phyloP scores from a whole-genome alignment of 768 basidiomycete species.

The Boletus fagicola region DNA sequence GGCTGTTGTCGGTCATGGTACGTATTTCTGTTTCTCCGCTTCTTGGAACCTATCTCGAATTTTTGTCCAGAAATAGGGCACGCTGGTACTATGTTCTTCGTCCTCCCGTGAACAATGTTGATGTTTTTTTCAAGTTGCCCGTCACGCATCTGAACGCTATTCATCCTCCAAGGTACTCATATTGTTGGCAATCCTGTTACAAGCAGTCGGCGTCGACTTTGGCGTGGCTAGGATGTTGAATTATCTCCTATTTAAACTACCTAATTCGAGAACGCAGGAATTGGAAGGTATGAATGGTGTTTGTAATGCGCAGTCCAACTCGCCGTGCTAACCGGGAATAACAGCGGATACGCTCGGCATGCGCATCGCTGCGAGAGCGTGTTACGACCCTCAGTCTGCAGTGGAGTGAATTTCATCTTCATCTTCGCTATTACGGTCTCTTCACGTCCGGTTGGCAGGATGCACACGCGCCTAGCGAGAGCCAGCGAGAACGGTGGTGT shows the following conservation, averaged over 20 bases:
- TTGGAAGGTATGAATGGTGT: constrained; percentile 56
- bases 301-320: background rate
- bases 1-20: constrained; percentile 82
- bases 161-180: constrained; percentile 44
- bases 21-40: background rate
- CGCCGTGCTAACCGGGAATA: constrained; percentile 1
- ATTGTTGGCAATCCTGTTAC: constrained; percentile 41
- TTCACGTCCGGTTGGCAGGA: constrained; percentile 38
- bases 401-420: constrained; percentile 48
- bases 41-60: background rate
- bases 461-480: constrained; percentile 67
- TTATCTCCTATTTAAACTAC: constrained; percentile 61
- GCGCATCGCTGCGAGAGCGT: constrained; percentile 75
- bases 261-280: constrained; percentile 82
- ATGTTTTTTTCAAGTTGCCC: constrained; percentile 44
- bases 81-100: constrained; percentile 43
- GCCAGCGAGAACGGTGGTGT: constrained; percentile 45
- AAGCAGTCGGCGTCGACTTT: constrained; percentile 52
- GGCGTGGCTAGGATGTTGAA: constrained; percentile 49
- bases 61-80: constrained; percentile 70
- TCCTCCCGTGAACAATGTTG: background rate
- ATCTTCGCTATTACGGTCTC: background rate
- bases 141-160: constrained; percentile 50
- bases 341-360: constrained; percentile 87
- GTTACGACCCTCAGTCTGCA: constrained; percentile 79